These are phyloP conservation scores for Trichophyton rubrum DNA, from an alignment of 2,329 filamentous ascomycete species.

Conservation along the genomic window DNA sequence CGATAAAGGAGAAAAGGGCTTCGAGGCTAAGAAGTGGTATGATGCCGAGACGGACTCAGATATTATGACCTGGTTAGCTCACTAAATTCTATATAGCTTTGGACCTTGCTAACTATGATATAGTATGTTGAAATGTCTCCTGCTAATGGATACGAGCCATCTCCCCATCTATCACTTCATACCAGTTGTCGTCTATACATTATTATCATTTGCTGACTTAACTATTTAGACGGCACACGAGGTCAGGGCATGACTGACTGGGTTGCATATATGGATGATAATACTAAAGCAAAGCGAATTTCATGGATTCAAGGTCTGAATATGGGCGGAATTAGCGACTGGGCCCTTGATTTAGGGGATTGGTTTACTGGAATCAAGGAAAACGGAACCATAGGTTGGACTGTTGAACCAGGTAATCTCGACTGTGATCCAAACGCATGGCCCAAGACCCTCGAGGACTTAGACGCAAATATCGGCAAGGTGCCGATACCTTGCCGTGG, in stretches of 20 bases:
- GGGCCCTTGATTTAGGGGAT: constrained; percentile 22
- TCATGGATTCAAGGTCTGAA: constrained; percentile 15
- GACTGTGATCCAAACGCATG: not conserved
- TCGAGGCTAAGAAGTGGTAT: not conserved
- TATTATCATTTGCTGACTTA: not conserved
- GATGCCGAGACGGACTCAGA: constrained; percentile 8
- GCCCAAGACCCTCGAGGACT: not conserved
- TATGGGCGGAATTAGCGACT: constrained; percentile 23
- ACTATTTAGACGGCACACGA: not conserved
- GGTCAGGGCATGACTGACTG: constrained; percentile 19
- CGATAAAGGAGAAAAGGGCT: not conserved
- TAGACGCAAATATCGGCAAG: constrained; percentile 1
- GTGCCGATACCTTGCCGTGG: not conserved
- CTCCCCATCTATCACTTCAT: not conserved
- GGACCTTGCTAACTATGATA: not conserved
- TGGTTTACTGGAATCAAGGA: not conserved
- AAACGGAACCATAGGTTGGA: not conserved
- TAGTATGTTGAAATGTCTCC: not conserved
- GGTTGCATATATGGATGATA: constrained; percentile 24
- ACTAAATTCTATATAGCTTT: not conserved
- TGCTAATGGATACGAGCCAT: not conserved
- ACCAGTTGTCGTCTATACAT: not conserved
- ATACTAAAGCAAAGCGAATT: constrained; percentile 16
- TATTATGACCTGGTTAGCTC: constrained; percentile 19
- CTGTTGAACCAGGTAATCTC: not conserved